Percentiles rank a stretch among this genome's conserved stretches.
phyloP scores from a whole-genome alignment of 768 basidiomycete species.

The Leccinellum albellum region DNA sequence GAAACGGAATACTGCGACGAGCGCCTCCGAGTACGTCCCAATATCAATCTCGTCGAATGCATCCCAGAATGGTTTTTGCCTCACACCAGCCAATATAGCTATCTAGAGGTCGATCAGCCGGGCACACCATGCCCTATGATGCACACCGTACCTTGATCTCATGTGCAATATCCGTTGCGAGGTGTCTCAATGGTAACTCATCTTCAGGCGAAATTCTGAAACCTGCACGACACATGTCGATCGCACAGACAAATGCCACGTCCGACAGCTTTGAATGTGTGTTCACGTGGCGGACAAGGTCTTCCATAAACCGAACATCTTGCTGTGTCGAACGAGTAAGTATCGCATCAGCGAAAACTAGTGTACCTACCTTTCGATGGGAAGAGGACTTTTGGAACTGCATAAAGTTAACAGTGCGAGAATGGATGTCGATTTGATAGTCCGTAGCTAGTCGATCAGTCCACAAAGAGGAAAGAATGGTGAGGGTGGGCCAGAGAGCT shows the following conservation, averaged over 20 bases:
- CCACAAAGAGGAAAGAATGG: slow-evolving; percentile 68
- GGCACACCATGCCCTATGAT: slow-evolving; percentile 16
- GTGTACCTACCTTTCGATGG: slow-evolving; percentile 27
- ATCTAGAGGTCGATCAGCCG: slow-evolving; percentile 14
- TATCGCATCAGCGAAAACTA: not conserved
- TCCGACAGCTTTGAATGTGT: slow-evolving; percentile 58
- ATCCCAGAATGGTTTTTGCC: slow-evolving; percentile 70
- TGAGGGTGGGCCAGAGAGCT: slow-evolving; percentile 77
- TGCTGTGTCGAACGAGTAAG: slow-evolving; percentile 24
- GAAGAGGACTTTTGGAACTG: slow-evolving; percentile 28
- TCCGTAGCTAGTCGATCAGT: slow-evolving; percentile 68
- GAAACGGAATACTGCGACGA: slow-evolving; percentile 71
- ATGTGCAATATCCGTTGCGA: slow-evolving; percentile 71
- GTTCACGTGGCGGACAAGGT: slow-evolving; percentile 55
- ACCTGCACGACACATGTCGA: slow-evolving; percentile 71
- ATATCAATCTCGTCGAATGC: slow-evolving; percentile 67
- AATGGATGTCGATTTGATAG: slow-evolving; percentile 40
- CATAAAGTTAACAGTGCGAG: slow-evolving; percentile 29
- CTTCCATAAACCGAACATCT: slow-evolving; percentile 56
- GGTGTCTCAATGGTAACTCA: slow-evolving; percentile 58
- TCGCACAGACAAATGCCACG: slow-evolving; percentile 63
- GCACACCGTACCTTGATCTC: slow-evolving; percentile 63
- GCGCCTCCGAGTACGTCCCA: slow-evolving; percentile 68
- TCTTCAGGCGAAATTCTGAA: slow-evolving; percentile 53
- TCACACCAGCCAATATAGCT: slow-evolving; percentile 25